Evolutionary conservation across 2,329 filamentous ascomycete genomes (phyloP).

Genomic region (Epicoccum nigrum): DNA sequence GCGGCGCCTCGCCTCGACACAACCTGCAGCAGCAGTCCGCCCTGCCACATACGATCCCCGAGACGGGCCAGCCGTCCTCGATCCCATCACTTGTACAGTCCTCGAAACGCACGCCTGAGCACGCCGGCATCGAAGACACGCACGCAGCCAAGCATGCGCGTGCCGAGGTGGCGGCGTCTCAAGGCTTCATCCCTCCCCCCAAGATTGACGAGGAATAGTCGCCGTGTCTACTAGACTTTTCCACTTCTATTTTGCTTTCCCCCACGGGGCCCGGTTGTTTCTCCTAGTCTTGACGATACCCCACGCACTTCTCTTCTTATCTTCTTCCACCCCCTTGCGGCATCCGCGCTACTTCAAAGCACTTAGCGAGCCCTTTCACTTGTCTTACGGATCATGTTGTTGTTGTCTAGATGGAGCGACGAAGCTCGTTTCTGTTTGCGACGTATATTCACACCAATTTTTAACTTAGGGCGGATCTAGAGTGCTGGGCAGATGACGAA

Average conservation of each 20-base stretch:
- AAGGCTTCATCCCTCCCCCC: conserved; percentile 49
- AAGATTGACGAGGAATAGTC: conserved; percentile 52
- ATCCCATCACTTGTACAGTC: conserved; percentile 20
- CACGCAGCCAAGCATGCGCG: conserved; percentile 47
- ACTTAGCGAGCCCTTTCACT: conserved; percentile 10
- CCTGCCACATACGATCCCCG: conserved; percentile 28
- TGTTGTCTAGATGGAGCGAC: background rate
- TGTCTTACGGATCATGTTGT: background rate
- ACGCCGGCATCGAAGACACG: conserved; percentile 26
- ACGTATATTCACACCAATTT: background rate
- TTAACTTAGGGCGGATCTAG: background rate
- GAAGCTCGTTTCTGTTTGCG: background rate
- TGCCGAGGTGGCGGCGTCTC: conserved; percentile 36
- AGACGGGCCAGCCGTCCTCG: conserved; percentile 27
- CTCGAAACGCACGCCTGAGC: conserved; percentile 10
- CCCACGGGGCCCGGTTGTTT: conserved; percentile 5
- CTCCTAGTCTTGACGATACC: conserved; percentile 20
- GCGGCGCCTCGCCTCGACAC: conserved; percentile 48
- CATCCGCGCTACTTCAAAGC: conserved; percentile 3
- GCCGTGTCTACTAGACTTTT: background rate
- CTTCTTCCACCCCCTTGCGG: background rate
- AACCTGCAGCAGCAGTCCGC: conserved; percentile 28
- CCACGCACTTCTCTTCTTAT: conserved; percentile 10
- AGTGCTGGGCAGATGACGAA: background rate
- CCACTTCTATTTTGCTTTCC: conserved; percentile 5